phyloP scores from a whole-genome alignment of 2,329 filamentous ascomycete species.

The Colletotrichum destructivum region DNA sequence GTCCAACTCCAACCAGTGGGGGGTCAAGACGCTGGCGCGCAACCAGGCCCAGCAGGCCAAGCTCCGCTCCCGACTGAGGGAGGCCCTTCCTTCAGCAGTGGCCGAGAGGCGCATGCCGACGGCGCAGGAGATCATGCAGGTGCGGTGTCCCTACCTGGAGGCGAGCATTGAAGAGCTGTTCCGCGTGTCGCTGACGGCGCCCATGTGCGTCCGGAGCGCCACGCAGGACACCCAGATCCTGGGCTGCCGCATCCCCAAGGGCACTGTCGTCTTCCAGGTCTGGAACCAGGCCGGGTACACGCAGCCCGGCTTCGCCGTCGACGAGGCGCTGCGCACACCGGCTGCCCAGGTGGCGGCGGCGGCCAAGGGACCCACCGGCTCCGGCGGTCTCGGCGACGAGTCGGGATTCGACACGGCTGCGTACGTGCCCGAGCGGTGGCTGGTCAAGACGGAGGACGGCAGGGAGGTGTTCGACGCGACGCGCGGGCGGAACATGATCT shows the following conservation, averaged over 20 bases:
- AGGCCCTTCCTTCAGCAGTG: conserved; percentile 39
- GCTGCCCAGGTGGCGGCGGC: conserved; percentile 34
- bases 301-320: conserved; percentile 47
- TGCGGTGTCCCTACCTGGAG: conserved; percentile 48
- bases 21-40: conserved; percentile 43
- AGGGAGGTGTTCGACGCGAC: conserved; percentile 48
- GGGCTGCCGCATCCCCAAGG: conserved; percentile 48
- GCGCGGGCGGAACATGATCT: conserved; percentile 54
- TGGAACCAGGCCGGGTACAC: conserved; percentile 46
- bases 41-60: conserved; percentile 47
- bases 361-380: conserved; percentile 46
- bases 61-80: conserved; percentile 46
- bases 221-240: conserved; percentile 48
- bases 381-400: conserved; percentile 28
- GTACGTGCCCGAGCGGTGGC: conserved; percentile 57
- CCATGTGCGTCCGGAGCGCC: conserved; percentile 46
- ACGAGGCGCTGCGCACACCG: conserved; percentile 48
- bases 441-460: conserved; percentile 43
- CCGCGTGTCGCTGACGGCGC: conserved; percentile 46
- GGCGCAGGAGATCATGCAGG: conserved; percentile 44
- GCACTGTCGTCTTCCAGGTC: conserved; percentile 43
- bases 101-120: conserved; percentile 44
- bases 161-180: conserved; percentile 50
- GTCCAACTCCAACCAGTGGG: conserved; percentile 45
- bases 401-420: conserved; percentile 43